Base-by-base conservation (phyloP, 2,329 filamentous ascomycete species). In the Fusarium sp. region DNA sequence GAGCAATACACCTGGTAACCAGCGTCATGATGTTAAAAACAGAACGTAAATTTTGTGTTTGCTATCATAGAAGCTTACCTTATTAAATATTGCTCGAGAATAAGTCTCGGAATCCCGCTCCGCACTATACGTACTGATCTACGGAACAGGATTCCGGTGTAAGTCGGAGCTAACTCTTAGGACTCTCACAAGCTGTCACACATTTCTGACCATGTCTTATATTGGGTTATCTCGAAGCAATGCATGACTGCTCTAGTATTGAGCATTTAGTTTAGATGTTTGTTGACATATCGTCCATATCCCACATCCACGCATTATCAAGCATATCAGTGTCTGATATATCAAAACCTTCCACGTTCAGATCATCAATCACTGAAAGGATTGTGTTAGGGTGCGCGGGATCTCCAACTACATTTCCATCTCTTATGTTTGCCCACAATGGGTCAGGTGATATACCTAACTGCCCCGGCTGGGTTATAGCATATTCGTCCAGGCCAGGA, bases 351-450 rank as follows among this genome's bases (percentile, higher is more conserved):
- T 66, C 70, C 1, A 75, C 18, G 20, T 73, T 48, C 12, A 75
- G 28, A 51, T 75, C 69, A 31, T 75, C 60, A 28, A 75, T 73
- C n/a, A 59, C 73, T 12, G 72, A 75, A 11, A 70, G 22, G 38
- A 75, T 75, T 1, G 73, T 58, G 7, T 68, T 62, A 22, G 70
- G 67, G 5, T 71, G 48, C 5, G 62, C 20, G 14, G 63, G 35
- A 7, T 47, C 66, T 24, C 48, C 33, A 12, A 31, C 18, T 24
- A 17, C 20, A 5, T 62, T 38, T 6, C 41, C 48, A 18, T 60
- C 38, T 33, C 56, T 55, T 41, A 75, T 65, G 11, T 49, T 58
- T 31, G 73, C 72, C 73, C 73, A 75, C 5, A 75, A 35, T 31
- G 73, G 70, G n/a, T 75, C 73, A 18, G 67, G 73, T 3, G 70